These are phyloP conservation scores for Wickerhamomyces silvicola DNA, from an alignment of 805 yeast species.

Conservation along the genomic window DNA sequence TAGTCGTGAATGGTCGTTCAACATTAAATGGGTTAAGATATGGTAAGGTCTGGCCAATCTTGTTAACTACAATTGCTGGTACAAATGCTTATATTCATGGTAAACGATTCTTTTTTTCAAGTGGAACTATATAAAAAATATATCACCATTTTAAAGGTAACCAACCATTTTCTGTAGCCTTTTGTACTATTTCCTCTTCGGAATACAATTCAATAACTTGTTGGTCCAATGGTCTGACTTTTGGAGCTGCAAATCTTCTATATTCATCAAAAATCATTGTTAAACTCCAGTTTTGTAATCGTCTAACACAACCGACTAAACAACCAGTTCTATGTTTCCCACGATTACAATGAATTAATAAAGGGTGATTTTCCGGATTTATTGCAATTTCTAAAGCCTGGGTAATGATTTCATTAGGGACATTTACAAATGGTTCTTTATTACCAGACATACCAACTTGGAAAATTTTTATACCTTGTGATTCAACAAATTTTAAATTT, in stretches of 20 bases:
- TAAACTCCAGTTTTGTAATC: conserved; percentile 87
- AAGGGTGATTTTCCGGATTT: conserved; percentile 85
- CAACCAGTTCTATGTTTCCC: conserved; percentile 98
- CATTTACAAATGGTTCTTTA: conserved; percentile 88
- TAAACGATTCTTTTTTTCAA: conserved; percentile 46
- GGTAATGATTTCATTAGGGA: conserved; percentile 60
- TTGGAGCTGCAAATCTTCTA: conserved; percentile 89
- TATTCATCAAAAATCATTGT: conserved; percentile 95
- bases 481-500: conserved; percentile 55
- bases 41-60: conserved; percentile 57
- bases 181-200: conserved; percentile 49
- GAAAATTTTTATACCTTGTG: conserved; percentile 59
- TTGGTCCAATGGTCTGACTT: conserved; percentile 91
- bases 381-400: conserved; percentile 76
- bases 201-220: conserved; percentile 91
- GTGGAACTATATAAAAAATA: background rate
- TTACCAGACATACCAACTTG: conserved; percentile 95
- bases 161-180: conserved; percentile 48
- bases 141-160: conserved; percentile 63
- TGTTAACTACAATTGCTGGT: conserved; percentile 50
- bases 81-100: conserved; percentile 66
- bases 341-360: conserved; percentile 89
- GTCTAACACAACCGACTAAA: conserved; percentile 83
- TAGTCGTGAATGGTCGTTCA: conserved; percentile 62
- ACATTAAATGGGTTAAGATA: conserved; percentile 45